Conservation (phyloP, 129 eudicot species). For the Daucus carota region DH1_v3.0 NC_030383.2:16646501-16647000, state of each 20-base stretch:
- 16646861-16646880: background rate
- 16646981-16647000: slow-evolving; percentile 23
- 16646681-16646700: too few species aligned
- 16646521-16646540: background rate
- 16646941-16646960: background rate
- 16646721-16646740: background rate
- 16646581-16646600: background rate
- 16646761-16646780: background rate
- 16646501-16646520: background rate
- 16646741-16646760: background rate
- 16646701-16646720: background rate
- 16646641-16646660: background rate
- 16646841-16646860: background rate
- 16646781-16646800: background rate
- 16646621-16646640: background rate
- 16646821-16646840: background rate
- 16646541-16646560: background rate
- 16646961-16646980: slow-evolving; percentile 2
- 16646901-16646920: background rate
- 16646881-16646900: background rate
- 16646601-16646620: background rate
- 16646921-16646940: background rate
- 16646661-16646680: background rate
- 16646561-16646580: background rate
- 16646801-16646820: background rate